A percentile compares a stretch with the other conserved stretches of the same genome.
phyloP scores from a whole-genome alignment of 1,284 basidiomycete species.

The Melampsora larici-populina region DNA sequence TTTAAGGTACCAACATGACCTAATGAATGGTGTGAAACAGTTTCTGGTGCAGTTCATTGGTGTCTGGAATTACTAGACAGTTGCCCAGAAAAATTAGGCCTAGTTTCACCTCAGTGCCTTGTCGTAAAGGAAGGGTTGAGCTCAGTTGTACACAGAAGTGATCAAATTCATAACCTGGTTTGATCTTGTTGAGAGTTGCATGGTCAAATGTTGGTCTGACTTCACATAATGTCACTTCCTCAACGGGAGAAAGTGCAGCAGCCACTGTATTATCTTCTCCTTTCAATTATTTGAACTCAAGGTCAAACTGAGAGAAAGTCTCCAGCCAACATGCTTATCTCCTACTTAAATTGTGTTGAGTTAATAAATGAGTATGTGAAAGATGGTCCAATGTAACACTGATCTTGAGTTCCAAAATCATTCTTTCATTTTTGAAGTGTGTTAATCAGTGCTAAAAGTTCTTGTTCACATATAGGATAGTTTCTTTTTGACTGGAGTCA shows the following conservation, averaged over 20 bases:
- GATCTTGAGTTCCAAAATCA: too few relatives aligned
- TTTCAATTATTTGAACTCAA: not conserved
- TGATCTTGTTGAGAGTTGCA: not conserved
- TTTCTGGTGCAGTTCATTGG: not conserved
- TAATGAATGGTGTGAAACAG: not conserved
- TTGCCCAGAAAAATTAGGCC: slow-evolving; percentile 7
- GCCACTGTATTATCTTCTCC: not conserved
- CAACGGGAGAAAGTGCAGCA: not conserved
- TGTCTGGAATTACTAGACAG: not conserved
- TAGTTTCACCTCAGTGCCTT: not conserved
- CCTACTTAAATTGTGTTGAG: too few relatives aligned
- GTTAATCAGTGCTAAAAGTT: slow-evolving; percentile 25
- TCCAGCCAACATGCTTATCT: too few relatives aligned
- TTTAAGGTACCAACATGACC: slow-evolving; percentile 5
- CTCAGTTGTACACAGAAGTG: not conserved
- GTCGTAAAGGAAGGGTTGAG: not conserved
- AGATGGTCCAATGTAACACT: too few relatives aligned
- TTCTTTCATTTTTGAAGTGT: slow-evolving; percentile 3
- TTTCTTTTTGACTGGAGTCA: not conserved
- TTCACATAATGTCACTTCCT: too few relatives aligned
- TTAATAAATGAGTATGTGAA: too few relatives aligned
- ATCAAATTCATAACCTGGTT: not conserved
- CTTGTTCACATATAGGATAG: too few relatives aligned
- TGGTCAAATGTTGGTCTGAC: not conserved
- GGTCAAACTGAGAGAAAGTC: not conserved